Evolutionary conservation across 768 basidiomycete species (phyloP).

Genomic region (Trametes cingulata): DNA sequence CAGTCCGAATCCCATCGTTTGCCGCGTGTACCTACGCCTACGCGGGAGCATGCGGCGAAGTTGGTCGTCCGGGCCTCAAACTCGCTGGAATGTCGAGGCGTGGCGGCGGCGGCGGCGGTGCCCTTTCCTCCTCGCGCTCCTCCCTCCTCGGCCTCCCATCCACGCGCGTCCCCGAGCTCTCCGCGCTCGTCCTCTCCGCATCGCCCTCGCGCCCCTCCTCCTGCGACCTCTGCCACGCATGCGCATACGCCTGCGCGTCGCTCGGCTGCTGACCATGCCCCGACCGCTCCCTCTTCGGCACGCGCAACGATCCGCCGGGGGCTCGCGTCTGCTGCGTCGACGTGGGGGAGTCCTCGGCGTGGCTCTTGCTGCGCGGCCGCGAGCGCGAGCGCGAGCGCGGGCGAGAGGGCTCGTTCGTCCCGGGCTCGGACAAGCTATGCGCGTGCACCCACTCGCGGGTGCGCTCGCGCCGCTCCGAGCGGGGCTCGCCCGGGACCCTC

Average conservation of each 20-base stretch:
- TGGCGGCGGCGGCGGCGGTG: slow-evolving; percentile 1
- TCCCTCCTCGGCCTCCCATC: not conserved
- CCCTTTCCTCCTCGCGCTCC: not conserved
- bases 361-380: not conserved
- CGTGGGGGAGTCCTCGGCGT: not conserved
- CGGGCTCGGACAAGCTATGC: slow-evolving; percentile 10
- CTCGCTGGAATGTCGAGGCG: slow-evolving; percentile 11
- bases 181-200: not conserved
- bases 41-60: not conserved
- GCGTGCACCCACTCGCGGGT: slow-evolving; percentile 22
- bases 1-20: not conserved
- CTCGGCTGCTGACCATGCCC: not conserved
- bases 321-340: not conserved
- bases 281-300: not conserved
- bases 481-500: slow-evolving; percentile 2
- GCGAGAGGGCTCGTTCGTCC: too few relatives aligned
- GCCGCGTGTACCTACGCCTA: too few relatives aligned
- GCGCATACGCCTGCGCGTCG: slow-evolving; percentile 14
- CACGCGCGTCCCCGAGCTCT: not conserved
- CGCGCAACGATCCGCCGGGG: not conserved
- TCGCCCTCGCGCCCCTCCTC: not conserved
- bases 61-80: slow-evolving; percentile 7
- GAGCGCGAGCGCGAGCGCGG: not conserved
- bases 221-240: not conserved
- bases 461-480: slow-evolving; percentile 11